These are phyloP conservation scores for Serendipita vermifera DNA, from an alignment of 768 basidiomycete species.

Conservation along the genomic window DNA sequence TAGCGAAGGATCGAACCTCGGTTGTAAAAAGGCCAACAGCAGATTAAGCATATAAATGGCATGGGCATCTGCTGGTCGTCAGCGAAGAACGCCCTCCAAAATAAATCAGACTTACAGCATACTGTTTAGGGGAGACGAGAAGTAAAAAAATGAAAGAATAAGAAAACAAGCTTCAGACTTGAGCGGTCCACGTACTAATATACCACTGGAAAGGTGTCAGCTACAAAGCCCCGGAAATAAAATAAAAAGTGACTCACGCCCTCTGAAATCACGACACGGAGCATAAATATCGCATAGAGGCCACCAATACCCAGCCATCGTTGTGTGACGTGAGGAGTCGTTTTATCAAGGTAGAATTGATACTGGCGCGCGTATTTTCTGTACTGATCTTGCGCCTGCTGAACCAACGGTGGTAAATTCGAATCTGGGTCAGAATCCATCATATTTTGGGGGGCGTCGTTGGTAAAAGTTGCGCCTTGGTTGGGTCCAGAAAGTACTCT, in stretches of 20 bases:
- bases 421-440: conserved; percentile 9
- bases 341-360: conserved; percentile 79
- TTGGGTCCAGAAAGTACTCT: too few species aligned
- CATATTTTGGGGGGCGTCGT: conserved; percentile 6
- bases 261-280: conserved; percentile 78
- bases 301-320: conserved; percentile 74
- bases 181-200: conserved; percentile 80
- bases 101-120: conserved; percentile 43
- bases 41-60: conserved; percentile 95
- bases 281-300: conserved; percentile 58
- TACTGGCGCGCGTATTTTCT: conserved; percentile 42
- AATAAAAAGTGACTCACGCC: conserved; percentile 48
- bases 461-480: too few species aligned
- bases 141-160: background rate
- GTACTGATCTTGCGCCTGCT: conserved; percentile 15
- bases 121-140: too few species aligned
- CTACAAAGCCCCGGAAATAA: conserved; percentile 12
- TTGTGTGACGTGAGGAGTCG: conserved; percentile 80
- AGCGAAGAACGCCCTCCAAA: background rate
- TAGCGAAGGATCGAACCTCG: conserved; percentile 92
- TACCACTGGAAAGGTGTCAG: conserved; percentile 53
- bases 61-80: conserved; percentile 50
- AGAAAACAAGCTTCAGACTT: background rate
- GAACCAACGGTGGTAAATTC: conserved; percentile 12
- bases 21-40: conserved; percentile 93